Evolutionary conservation across 1,139 yeast species (phyloP), one percentile per base, ranked within the genome.

Genomic region (Saccharomycopsis crataegensis): DNA sequence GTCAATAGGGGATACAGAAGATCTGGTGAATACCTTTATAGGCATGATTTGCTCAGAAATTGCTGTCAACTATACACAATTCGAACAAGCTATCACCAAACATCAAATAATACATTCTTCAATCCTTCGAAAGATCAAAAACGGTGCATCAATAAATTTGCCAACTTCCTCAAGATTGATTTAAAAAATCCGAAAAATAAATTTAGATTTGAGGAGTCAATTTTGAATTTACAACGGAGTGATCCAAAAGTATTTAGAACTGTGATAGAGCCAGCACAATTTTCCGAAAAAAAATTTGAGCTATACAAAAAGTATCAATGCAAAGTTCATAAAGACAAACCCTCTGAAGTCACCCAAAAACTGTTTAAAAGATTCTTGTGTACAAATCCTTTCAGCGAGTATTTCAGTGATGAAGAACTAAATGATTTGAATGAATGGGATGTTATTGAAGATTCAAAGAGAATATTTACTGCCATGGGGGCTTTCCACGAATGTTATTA

Each of bases 11-110:
- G 96, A 1, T 89, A 78, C 64, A 78, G 96, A 65, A 70, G 98
- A 51, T 84, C 94, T 37, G 97, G 97, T 0, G 64, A 67, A 1
- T 86, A 80, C 60, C 61, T 88, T 6, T 90, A 90, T 64, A 85
- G 83, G 62, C 82, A 87, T 0, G 96, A 91, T 65, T 67, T 81
- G 58, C 65, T 84, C 38, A 67, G 89, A 40, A 79, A 80, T 44
- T 91, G 98, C 64, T 91, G 98, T 63, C 76, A 93, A n/a, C 75
- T 82, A 64, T 88, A 81, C 64, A 86, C 96, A 0, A 87, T 90
- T 34, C 68, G 97, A 52, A 82, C 96, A 0, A 74, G 71, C 43
- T 40, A 63, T 38, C 12, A 46, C 37, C 42, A 38, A n/a, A 28
- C 36, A 33, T 6, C 36, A n/a, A 33, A 11, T 9, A 28, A 34